phyloP scores from a whole-genome alignment of 352 stramenopile genomes.

The Elongisporangium undulatum region DNA sequence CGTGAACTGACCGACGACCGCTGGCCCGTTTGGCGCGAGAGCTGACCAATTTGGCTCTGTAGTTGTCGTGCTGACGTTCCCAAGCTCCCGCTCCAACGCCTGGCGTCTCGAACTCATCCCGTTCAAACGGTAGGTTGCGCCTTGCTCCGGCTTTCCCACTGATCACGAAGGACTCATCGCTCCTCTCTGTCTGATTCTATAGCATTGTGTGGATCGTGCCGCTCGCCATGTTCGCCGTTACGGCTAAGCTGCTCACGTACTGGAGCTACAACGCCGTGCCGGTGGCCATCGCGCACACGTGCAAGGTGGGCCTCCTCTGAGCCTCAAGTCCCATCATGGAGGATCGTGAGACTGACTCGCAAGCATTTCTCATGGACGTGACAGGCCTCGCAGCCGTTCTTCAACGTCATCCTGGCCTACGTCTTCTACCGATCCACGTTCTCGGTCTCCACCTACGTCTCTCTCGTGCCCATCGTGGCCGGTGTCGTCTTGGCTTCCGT shows the following conservation, averaged over 20 bases:
- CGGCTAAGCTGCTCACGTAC: constrained; percentile 81
- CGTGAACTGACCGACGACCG: constrained; percentile 4
- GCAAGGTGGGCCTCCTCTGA: constrained; percentile 33
- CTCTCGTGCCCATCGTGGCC: constrained; percentile 76
- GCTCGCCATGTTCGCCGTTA: constrained; percentile 76
- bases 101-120: constrained; percentile 67
- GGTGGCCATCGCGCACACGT: constrained; percentile 81
- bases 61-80: constrained; percentile 78
- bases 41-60: neutral
- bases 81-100: constrained; percentile 28
- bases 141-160: neutral
- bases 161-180: neutral
- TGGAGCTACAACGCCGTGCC: constrained; percentile 87
- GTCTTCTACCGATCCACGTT: constrained; percentile 72
- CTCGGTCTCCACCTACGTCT: constrained; percentile 66
- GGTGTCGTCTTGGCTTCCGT: constrained; percentile 80
- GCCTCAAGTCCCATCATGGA: neutral
- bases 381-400: constrained; percentile 76
- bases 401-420: constrained; percentile 83
- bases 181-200: neutral
- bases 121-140: constrained; percentile 22
- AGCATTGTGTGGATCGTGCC: constrained; percentile 76
- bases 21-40: neutral
- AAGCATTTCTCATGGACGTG: neutral
- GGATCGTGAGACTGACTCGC: neutral